Base-by-base conservation (phyloP, 78 protist species). In the Tieghemostelium lacteum region DNA sequence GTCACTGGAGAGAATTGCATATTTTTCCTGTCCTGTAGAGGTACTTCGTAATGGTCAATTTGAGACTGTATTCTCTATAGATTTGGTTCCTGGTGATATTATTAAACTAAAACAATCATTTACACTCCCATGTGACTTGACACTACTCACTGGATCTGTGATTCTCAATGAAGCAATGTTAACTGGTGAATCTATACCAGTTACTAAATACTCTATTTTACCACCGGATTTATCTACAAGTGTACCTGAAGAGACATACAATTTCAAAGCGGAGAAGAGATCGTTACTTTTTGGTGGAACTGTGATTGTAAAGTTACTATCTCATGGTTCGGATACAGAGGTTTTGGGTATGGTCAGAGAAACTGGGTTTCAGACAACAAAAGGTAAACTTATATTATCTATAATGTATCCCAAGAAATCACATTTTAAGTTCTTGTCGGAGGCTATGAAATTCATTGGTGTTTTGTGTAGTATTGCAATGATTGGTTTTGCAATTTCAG, bases 171-270 rank as follows among this genome's bases (percentile, higher is more conserved):
- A 99, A 89, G 66, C 98, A 26, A 89, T 96, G 91, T 95, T 99
- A 45, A 99, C 99, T 0, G 99, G 99, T 39, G 99, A 98, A 76
- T 92, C 98, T 0, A 92, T 92, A 4, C 99, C 99, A 0, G 92
- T 83, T 0, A 26, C 73, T 3, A 92, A 92, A 83, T 69, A 85
- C n/a, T 65, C 62, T 57, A 39, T 86, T 24, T 24, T 77, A 1
- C 3, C 17, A 19, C 85, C 31, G 2, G 86, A 74, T 4, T 31
- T 66, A 1, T 69, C 62, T 4, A 58, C 33, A 22, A n/a, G 14
- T 14, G 2, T 10, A 42, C 26, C 6, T 16, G 40, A 73, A 3
- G 75, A 66, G 2, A 28, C 31, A 24, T 34, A 73, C 45, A 54
- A 63, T 40, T 71, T 54, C 29, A 54, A 73, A 26, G 33, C 34